Conservation (phyloP, 1,284 basidiomycete genomes). For the Ustilago loliicola region DNA sequence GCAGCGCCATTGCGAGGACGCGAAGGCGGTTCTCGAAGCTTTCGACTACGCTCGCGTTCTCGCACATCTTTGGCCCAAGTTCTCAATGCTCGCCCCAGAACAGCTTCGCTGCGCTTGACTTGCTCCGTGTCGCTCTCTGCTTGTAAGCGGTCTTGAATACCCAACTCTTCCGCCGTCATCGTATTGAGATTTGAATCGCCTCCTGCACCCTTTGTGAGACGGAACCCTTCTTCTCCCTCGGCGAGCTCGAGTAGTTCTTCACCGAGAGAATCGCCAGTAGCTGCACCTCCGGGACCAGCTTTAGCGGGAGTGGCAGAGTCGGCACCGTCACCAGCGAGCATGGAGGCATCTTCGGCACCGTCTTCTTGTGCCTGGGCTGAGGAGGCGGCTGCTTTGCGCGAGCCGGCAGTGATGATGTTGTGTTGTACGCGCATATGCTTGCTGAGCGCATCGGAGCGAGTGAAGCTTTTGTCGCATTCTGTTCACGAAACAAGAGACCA, state of each 20-base stretch:
- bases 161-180: slow-evolving; percentile 55
- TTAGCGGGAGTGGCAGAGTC: slow-evolving; percentile 27
- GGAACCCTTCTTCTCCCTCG: slow-evolving; percentile 40
- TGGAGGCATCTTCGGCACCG: slow-evolving; percentile 38
- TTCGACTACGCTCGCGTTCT: slow-evolving; percentile 37
- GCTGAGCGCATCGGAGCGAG: slow-evolving; percentile 87
- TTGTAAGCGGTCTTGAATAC: slow-evolving; percentile 37
- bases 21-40: slow-evolving; percentile 26
- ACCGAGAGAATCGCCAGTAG: slow-evolving; percentile 35
- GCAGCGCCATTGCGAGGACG: slow-evolving; percentile 1
- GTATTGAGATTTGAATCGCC: slow-evolving; percentile 36
- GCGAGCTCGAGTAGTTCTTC: slow-evolving; percentile 61
- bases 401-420: slow-evolving; percentile 69
- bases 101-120: slow-evolving; percentile 29
- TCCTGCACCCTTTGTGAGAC: slow-evolving; percentile 9
- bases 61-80: slow-evolving; percentile 49
- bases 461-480: slow-evolving; percentile 95
- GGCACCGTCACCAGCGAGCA: slow-evolving; percentile 16
- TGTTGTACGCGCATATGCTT: slow-evolving; percentile 92
- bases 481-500: slow-evolving; percentile 1
- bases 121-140: slow-evolving; percentile 40
- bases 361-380: slow-evolving; percentile 19
- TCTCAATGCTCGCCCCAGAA: slow-evolving; percentile 36
- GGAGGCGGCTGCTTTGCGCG: slow-evolving; percentile 33
- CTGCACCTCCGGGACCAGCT: not conserved